These are phyloP conservation scores for Symbiodinium pilosum DNA, from an alignment of 73 alveolate genomes.

Conservation along the genomic window DNA sequence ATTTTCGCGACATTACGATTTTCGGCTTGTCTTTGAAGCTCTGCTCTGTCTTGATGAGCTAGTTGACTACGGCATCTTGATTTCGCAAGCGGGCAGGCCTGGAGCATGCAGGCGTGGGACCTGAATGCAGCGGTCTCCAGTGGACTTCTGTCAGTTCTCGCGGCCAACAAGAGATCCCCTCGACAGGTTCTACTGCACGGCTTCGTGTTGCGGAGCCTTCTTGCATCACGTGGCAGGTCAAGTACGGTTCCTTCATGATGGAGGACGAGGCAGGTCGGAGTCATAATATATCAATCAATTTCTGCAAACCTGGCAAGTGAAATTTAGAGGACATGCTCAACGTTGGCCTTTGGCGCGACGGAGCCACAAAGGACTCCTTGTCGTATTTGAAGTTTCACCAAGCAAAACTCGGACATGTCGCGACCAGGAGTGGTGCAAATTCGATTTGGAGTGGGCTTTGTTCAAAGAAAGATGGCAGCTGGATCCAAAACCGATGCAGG, in stretches of 20 bases:
- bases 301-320: background rate
- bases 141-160: background rate
- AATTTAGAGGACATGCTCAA: slow-evolving; percentile 44
- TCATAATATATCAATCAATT: no score
- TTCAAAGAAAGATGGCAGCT: slow-evolving; percentile 57
- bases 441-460: slow-evolving; percentile 82
- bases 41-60: no score
- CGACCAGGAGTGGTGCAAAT: slow-evolving; percentile 95
- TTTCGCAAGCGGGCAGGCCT: background rate
- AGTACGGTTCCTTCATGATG: slow-evolving; percentile 30
- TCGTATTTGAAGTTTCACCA: no score
- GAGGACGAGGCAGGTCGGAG: slow-evolving; percentile 39
- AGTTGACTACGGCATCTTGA: background rate
- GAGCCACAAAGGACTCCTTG: slow-evolving; percentile 38
- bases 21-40: no score
- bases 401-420: no score
- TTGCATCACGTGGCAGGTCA: slow-evolving; percentile 47
- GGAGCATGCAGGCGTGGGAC: background rate
- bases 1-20: no score
- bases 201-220: background rate
- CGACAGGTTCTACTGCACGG: background rate
- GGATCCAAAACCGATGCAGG: slow-evolving; percentile 23
- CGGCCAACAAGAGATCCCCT: background rate
- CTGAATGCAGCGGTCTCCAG: background rate
- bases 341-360: slow-evolving; percentile 69